Conservation (phyloP, 345 rosid species). For the Pistacia integerrima region DNA sequence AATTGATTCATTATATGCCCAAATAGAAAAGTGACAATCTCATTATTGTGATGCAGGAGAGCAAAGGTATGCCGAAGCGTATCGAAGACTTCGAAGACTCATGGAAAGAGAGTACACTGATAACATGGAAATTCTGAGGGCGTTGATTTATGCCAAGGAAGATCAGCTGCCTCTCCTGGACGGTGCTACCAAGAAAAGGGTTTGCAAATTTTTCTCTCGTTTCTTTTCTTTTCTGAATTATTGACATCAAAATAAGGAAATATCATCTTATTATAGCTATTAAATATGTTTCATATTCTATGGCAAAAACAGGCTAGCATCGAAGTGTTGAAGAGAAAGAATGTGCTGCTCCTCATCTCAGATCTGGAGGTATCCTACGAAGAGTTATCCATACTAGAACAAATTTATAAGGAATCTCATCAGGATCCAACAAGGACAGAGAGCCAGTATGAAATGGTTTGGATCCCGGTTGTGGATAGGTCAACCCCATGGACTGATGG, state of each 20-base stretch:
- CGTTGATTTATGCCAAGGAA: constrained; percentile 51
- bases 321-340: constrained; percentile 26
- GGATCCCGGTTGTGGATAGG: constrained; percentile 49
- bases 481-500: constrained; percentile 34
- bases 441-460: constrained; percentile 35
- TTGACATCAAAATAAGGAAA: too few relatives aligned
- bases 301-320: constrained; percentile 23
- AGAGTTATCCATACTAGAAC: constrained; percentile 32
- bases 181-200: constrained; percentile 55
- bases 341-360: constrained; percentile 38
- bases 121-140: constrained; percentile 64
- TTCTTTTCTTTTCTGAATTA: neutral
- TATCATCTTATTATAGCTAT: too few relatives aligned
- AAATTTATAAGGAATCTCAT: constrained; percentile 25
- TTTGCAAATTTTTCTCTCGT: constrained; percentile 12
- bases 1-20: too few relatives aligned
- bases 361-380: constrained; percentile 39
- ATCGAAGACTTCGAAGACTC: too few relatives aligned
- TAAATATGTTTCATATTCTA: too few relatives aligned
- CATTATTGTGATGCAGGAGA: too few relatives aligned
- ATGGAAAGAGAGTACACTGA: constrained; percentile 37
- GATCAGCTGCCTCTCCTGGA: constrained; percentile 56
- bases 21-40: too few relatives aligned
- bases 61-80: too few relatives aligned
- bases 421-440: neutral